A percentile compares a stretch with the other conserved stretches of the same genome.
Evolutionary conservation across 768 basidiomycete species (phyloP).

Genomic region (Podaxis sp.): DNA sequence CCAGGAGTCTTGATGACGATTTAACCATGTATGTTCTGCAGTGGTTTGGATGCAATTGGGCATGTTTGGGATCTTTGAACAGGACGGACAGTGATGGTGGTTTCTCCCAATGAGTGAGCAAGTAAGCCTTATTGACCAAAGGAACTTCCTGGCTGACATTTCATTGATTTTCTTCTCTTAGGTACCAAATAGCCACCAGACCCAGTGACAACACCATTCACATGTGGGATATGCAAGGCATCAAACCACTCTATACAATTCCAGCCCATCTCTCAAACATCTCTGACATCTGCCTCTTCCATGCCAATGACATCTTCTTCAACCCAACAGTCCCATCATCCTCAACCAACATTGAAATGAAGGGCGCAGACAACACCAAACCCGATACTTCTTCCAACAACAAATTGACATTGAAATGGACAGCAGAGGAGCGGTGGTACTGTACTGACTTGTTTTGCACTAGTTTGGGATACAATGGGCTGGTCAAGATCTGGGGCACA

Average conservation of each 20-base stretch:
- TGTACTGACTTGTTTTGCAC: constrained; percentile 91
- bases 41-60: constrained; percentile 95
- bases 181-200: constrained; percentile 96
- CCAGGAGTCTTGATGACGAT: not conserved
- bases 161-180: constrained; percentile 52
- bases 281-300: constrained; percentile 94
- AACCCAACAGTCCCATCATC: constrained; percentile 34
- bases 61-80: constrained; percentile 97
- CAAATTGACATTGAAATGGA: constrained; percentile 29
- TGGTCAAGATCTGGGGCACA: constrained; percentile 95
- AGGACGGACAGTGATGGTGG: constrained; percentile 96
- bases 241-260: constrained; percentile 93
- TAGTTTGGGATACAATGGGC: constrained; percentile 91
- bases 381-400: constrained; percentile 21
- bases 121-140: no score
- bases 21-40: constrained; percentile 30
- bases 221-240: constrained; percentile 96
- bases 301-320: constrained; percentile 56
- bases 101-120: constrained; percentile 98
- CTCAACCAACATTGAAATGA: constrained; percentile 50
- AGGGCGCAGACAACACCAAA: constrained; percentile 36
- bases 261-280: constrained; percentile 95
- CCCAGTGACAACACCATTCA: constrained; percentile 96
- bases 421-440: constrained; percentile 72
- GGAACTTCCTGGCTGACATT: no score